A percentile compares a stretch with the other conserved stretches of the same genome.
Evolutionary conservation across 2,329 filamentous ascomycete genomes (phyloP).

Genomic region (Plenodomus lindquistii): DNA sequence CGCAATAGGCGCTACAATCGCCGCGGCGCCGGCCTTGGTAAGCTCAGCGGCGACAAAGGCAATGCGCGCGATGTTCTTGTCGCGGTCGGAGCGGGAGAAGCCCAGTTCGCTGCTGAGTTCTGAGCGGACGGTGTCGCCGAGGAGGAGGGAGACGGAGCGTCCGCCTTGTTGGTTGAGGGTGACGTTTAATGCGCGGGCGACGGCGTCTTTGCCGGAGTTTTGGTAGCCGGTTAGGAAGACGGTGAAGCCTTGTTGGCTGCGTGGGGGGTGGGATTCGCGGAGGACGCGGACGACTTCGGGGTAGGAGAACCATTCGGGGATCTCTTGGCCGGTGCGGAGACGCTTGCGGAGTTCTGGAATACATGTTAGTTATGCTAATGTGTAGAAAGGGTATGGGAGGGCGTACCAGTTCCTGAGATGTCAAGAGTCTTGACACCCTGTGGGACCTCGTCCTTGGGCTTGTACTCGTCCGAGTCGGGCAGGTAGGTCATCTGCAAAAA

Average conservation of each 20-base stretch:
- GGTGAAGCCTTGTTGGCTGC: slow-evolving; percentile 92
- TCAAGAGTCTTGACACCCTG: slow-evolving; percentile 75
- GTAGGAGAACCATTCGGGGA: slow-evolving; percentile 99
- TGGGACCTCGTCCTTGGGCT: slow-evolving; percentile 86
- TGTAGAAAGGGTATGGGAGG: not conserved
- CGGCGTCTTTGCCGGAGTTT: slow-evolving; percentile 96
- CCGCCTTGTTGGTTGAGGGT: slow-evolving; percentile 98
- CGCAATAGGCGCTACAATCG: slow-evolving; percentile 95
- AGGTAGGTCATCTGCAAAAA: slow-evolving; percentile 99
- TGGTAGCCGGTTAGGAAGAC: slow-evolving; percentile 97
- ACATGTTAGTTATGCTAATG: slow-evolving; percentile 3
- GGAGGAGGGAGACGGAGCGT: slow-evolving; percentile 87
- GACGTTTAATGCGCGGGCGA: slow-evolving; percentile 92
- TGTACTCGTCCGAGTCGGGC: slow-evolving; percentile 95
- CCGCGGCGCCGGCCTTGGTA: slow-evolving; percentile 87
- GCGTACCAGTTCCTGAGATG: slow-evolving; percentile 54
- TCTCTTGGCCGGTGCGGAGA: slow-evolving; percentile 87
- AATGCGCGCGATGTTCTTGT: slow-evolving; percentile 94
- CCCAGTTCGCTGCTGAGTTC: slow-evolving; percentile 95
- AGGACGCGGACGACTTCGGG: slow-evolving; percentile 97
- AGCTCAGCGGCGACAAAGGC: slow-evolving; percentile 95
- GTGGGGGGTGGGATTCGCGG: slow-evolving; percentile 91
- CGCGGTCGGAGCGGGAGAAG: slow-evolving; percentile 89
- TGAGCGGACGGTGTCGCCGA: slow-evolving; percentile 91
- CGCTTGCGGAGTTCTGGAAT: slow-evolving; percentile 92